Evolutionary conservation across 305 asterid species (phyloP).

Genomic region (Ilex paraguariensis): DNA sequence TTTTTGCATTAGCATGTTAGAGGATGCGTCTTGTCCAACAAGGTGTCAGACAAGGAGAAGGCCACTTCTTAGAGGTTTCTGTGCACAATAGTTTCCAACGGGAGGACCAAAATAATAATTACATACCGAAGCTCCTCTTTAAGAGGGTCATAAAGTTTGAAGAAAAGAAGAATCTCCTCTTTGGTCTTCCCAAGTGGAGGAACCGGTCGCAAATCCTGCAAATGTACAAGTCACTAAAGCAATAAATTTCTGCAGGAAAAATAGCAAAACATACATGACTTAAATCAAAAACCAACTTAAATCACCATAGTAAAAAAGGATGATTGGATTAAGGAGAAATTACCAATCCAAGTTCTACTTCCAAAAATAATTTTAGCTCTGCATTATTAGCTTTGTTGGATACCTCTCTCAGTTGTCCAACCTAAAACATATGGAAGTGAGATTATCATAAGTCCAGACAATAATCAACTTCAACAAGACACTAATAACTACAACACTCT

Average conservation of each 20-base stretch:
- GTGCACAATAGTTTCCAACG: too few relatives aligned
- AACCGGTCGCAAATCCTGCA: constrained; percentile 58
- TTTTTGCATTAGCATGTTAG: too few relatives aligned
- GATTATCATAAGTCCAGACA: too few relatives aligned
- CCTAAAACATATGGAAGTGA: constrained; percentile 27
- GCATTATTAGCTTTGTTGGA: constrained; percentile 69
- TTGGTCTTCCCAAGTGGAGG: constrained; percentile 57
- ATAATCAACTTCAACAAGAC: too few relatives aligned
- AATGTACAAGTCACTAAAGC: not conserved
- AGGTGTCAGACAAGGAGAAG: too few relatives aligned
- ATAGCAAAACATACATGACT: not conserved
- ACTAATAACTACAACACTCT: too few relatives aligned
- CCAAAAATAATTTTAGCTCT: constrained; percentile 68
- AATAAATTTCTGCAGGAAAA: constrained; percentile 12
- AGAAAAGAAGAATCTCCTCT: constrained; percentile 68
- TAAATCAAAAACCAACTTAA: not conserved
- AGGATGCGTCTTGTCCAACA: too few relatives aligned
- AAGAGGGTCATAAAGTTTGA: constrained; percentile 73
- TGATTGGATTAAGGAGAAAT: not conserved
- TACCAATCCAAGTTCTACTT: constrained; percentile 67
- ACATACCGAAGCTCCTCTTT: constrained; percentile 67
- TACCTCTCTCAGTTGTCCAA: constrained; percentile 76
- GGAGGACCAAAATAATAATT: constrained; percentile 1
- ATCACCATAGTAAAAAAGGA: constrained; percentile 10
- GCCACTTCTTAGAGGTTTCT: too few relatives aligned